Evolutionary conservation across 805 yeast genomes (phyloP).

Genomic region (Candida namnaoensis): DNA sequence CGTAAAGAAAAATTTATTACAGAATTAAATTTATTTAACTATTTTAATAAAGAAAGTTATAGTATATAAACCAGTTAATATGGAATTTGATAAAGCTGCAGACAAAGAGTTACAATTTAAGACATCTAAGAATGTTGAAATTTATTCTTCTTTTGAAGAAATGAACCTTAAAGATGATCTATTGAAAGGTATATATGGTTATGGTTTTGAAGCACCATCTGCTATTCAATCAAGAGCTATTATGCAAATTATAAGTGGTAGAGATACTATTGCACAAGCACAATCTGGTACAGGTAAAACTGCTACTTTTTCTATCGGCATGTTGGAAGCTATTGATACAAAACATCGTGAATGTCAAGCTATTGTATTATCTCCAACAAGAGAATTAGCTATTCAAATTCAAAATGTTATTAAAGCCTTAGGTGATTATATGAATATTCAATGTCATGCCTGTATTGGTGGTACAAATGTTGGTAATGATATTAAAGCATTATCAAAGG

Average conservation of each 20-base stretch:
- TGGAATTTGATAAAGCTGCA: conserved; percentile 53
- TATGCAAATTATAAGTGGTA: conserved; percentile 86
- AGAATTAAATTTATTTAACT: no score
- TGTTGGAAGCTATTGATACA: conserved; percentile 78
- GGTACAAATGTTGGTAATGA: conserved; percentile 84
- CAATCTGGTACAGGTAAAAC: conserved; percentile 99
- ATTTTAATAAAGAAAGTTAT: no score
- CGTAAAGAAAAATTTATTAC: no score
- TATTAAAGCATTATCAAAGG: conserved; percentile 61
- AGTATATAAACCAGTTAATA: conserved; percentile 6
- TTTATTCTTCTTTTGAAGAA: conserved; percentile 65
- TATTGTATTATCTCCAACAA: conserved; percentile 85
- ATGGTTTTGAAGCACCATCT: conserved; percentile 94
- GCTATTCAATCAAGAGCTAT: conserved; percentile 98
- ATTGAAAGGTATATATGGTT: conserved; percentile 64
- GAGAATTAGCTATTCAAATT: conserved; percentile 93
- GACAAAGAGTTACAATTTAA: conserved; percentile 56
- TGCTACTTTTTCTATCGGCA: conserved; percentile 93
- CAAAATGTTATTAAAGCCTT: conserved; percentile 79
- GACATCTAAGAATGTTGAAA: conserved; percentile 43
- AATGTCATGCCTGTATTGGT: conserved; percentile 89
- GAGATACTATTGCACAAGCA: conserved; percentile 97
- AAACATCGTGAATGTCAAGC: conserved; percentile 77
- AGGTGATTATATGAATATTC: conserved; percentile 82
- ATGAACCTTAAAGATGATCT: conserved; percentile 63